Base-by-base conservation (phyloP, 768 basidiomycete genomes). In the Serendipita sp. region DNA sequence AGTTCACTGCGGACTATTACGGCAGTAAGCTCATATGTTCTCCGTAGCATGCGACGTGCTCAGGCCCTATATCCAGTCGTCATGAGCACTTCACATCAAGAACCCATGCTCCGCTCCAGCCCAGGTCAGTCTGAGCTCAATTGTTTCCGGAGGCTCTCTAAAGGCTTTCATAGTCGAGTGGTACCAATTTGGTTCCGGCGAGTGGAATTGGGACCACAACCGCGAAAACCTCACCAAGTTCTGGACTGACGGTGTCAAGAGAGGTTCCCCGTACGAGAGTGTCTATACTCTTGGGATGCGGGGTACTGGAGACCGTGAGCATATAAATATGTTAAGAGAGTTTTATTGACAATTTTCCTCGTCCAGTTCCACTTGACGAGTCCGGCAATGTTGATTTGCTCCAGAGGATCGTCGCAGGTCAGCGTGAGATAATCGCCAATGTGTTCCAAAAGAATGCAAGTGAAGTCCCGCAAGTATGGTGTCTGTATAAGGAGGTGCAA, bases 11-110 rank as follows among this genome's bases (percentile, higher is more conserved):
- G 2, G 80, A 86, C 65, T 74, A 73, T 62, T 85, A 81, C 70
- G 85, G 82, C 38, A 38, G 38, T 38, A 38, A 38, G 38, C 14
- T 38, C 14, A 38, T 38, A 38, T n/a, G n/a, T n/a, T n/a, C n/a
- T n/a, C n/a, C n/a, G n/a, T n/a, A n/a, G n/a, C n/a, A n/a, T n/a
- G n/a, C n/a, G n/a, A n/a, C n/a, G n/a, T n/a, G n/a, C n/a, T n/a
- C 38, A 38, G 14, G 14, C 14, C 14, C 7, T 38, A 7, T 38
- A 38, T 38, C 14, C 38, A 26, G 76, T 86, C 48, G 84, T 82
- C 34, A 86, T 86, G 82, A 83, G 85, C 51, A 85, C 85, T 1
- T 83, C 81, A 71, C 83, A 86, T 68, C 81, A 87, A 70, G 85
- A 88, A 67, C 85, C 86, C 7, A 85, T 86, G 82, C 81, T 82